These are phyloP conservation scores for Quercus lobata DNA, from an alignment of 331 rosid genomes.

Conservation along the genomic window DNA sequence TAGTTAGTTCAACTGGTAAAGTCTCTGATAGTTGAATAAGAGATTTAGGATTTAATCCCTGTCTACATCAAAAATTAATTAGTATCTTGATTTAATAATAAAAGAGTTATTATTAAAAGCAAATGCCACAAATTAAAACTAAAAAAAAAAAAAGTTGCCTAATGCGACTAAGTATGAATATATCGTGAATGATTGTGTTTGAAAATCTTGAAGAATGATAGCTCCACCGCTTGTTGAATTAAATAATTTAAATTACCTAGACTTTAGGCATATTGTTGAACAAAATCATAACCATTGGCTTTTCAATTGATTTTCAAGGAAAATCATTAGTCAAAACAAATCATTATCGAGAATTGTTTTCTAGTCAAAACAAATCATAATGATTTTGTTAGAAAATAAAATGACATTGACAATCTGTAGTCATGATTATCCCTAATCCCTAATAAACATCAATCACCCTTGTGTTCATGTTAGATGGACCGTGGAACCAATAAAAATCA, in stretches of 20 bases:
- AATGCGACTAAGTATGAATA: background rate
- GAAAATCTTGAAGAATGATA: background rate
- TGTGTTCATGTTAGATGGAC: too few relatives aligned
- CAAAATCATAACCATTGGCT: background rate
- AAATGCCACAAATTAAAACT: rapidly evolving
- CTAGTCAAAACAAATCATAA: background rate
- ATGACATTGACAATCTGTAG: background rate
- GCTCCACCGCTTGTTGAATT: too few relatives aligned
- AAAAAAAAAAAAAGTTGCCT: too few relatives aligned
- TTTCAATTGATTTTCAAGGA: background rate
- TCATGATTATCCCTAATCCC: too few relatives aligned
- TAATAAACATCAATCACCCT: too few relatives aligned
- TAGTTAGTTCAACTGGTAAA: too few relatives aligned
- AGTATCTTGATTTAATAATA: too few relatives aligned
- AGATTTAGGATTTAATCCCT: rapidly evolving
- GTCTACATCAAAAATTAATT: too few relatives aligned
- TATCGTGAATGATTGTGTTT: background rate
- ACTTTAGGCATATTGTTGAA: background rate
- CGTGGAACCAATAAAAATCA: too few relatives aligned
- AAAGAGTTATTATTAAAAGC: rapidly evolving
- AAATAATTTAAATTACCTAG: background rate
- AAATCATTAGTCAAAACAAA: background rate
- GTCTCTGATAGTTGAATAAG: too few relatives aligned
- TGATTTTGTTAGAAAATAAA: background rate
- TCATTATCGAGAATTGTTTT: background rate